phyloP scores from a whole-genome alignment of 2,329 filamentous ascomycete species.

The Cladosporium colombiae region DNA sequence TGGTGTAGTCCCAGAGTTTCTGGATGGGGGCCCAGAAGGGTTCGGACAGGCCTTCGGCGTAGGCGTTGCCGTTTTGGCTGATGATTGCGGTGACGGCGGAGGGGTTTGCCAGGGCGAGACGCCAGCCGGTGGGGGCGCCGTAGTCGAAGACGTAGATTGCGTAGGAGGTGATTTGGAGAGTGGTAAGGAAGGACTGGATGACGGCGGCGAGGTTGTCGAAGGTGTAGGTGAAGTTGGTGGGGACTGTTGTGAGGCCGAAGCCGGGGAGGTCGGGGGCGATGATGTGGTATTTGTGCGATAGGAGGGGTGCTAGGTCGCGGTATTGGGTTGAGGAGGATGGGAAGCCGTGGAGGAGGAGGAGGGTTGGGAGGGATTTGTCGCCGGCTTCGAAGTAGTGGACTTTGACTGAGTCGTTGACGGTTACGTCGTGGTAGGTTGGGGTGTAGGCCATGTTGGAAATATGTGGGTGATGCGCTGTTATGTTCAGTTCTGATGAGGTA shows the following conservation, averaged over 20 bases:
- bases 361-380: conserved; percentile 33
- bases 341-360: conserved; percentile 52
- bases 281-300: conserved; percentile 45
- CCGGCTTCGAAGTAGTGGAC: conserved; percentile 31
- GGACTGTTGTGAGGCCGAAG: conserved; percentile 58
- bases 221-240: conserved; percentile 52
- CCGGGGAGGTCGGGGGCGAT: conserved; percentile 62
- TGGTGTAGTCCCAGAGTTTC: conserved; percentile 47
- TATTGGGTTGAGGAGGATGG: conserved; percentile 50
- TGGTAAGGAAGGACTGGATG: conserved; percentile 52
- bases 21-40: conserved; percentile 54
- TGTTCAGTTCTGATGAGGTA: background rate
- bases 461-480: background rate
- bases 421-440: conserved; percentile 1
- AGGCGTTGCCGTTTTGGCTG: conserved; percentile 64
- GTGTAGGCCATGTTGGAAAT: background rate
- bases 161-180: conserved; percentile 50
- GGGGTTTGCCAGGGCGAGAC: conserved; percentile 54
- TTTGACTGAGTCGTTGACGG: conserved; percentile 13
- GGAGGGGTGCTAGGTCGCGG: conserved; percentile 48
- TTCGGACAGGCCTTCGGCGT: conserved; percentile 55
- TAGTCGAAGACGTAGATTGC: conserved; percentile 65
- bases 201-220: conserved; percentile 55
- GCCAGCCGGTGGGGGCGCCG: conserved; percentile 58
- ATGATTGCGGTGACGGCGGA: conserved; percentile 55